Evolutionary conservation across 2,329 filamentous ascomycete species (phyloP).

Genomic region (Seiridium unicorne): DNA sequence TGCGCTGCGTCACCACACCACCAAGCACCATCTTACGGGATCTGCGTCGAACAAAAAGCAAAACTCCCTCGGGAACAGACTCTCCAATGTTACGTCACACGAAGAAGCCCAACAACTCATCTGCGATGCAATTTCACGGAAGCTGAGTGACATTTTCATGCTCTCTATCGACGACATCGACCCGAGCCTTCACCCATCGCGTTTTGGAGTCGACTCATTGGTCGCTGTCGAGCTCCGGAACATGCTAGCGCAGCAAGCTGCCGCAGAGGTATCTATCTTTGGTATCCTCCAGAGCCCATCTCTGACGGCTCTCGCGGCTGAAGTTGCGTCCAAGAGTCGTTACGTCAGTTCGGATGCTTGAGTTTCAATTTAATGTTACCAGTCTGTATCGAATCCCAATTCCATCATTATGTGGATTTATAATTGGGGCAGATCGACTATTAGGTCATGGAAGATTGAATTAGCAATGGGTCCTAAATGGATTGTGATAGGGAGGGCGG

Average conservation of each 20-base stretch:
- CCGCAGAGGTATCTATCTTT: slow-evolving; percentile 15
- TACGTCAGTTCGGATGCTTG: background rate
- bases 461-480: too few species aligned
- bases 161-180: slow-evolving; percentile 12
- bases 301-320: background rate
- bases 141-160: slow-evolving; percentile 15
- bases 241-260: slow-evolving; percentile 10
- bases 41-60: background rate
- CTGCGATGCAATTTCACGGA: slow-evolving; percentile 6
- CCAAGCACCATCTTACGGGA: background rate
- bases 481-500: too few species aligned
- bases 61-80: background rate
- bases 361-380: too few species aligned
- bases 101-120: background rate
- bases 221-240: slow-evolving; percentile 20
- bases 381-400: too few species aligned
- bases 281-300: slow-evolving; percentile 7
- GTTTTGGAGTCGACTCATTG: slow-evolving; percentile 18
- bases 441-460: too few species aligned
- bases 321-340: background rate
- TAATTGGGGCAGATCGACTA: too few species aligned
- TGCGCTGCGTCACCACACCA: background rate
- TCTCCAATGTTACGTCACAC: background rate
- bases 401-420: too few species aligned
- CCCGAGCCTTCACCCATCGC: background rate